Evolutionary conservation across 331 rosid genomes (phyloP).

Genomic region (Erythrophleum ivorense): DNA sequence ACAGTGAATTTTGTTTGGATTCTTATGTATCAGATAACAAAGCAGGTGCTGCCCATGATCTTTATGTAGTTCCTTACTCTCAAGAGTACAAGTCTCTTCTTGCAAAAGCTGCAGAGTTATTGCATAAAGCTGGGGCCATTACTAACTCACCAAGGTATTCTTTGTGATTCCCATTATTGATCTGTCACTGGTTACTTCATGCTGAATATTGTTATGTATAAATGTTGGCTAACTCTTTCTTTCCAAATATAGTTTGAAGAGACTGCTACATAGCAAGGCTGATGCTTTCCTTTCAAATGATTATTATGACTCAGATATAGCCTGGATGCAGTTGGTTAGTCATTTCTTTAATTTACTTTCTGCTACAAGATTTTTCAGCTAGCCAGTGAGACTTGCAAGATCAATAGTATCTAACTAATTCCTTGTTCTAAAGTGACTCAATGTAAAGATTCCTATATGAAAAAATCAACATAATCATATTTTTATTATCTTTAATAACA

Average conservation of each 20-base stretch:
- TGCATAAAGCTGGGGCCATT: constrained; percentile 83
- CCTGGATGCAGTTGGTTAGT: constrained; percentile 98
- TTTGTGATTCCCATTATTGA: constrained; percentile 26
- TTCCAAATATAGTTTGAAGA: constrained; percentile 73
- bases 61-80: constrained; percentile 71
- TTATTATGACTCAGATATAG: constrained; percentile 87
- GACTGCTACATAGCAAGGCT: constrained; percentile 86
- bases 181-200: constrained; percentile 16
- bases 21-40: constrained; percentile 42
- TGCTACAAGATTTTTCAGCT: neutral
- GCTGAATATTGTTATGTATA: constrained; percentile 32
- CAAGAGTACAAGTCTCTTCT: constrained; percentile 78
- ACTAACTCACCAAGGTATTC: constrained; percentile 68
- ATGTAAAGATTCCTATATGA: neutral
- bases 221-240: constrained; percentile 39
- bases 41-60: constrained; percentile 52
- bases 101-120: constrained; percentile 72
- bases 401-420: constrained; percentile 1
- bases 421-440: neutral
- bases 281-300: constrained; percentile 92
- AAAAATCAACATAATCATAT: neutral
- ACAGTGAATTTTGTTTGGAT: constrained; percentile 65
- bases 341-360: constrained; percentile 31
- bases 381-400: neutral
- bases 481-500: neutral